Base-by-base conservation (phyloP, 2,329 filamentous ascomycete species). In the Fusarium metavorans region DNA sequence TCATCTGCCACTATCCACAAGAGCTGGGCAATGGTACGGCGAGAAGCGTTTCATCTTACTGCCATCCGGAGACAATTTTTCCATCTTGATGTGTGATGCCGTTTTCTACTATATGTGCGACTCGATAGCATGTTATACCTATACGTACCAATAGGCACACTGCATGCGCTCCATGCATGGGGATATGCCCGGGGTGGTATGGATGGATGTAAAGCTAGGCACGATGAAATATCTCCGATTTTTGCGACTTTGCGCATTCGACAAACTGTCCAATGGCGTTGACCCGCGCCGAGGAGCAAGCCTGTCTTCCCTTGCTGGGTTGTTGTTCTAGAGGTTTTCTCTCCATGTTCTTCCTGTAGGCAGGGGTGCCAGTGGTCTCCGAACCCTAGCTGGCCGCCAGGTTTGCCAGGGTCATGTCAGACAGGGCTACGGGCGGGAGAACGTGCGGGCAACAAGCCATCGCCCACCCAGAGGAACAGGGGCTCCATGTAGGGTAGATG, bases 391-490 rank as follows among this genome's bases (percentile, higher is more conserved):
- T 52, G 62, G 27, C 32, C 43, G 58, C 57, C 48, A 52, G 63
- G 60, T 54, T 59, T 70, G n/a, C 43, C 60, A 67, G 54, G 68
- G 63, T 59, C 23, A 67, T 64, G 71, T 56, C 60, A 66, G 35
- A 67, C 69, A 67, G 66, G 50, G 63, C 64, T 67, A 48, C 37
- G 54, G 48, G 20, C 72, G 72, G 72, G 72, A 74, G 72, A 68
- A 66, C 68, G 72, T 74, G 72, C 72, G 71, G 63, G 59, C 50
- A 68, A 66, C 71, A 74, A 72, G 72, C 71, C 71, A 66, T 64
- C 52, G 35, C 35, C 59, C 56, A 25, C 30, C 34, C 13, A 50
- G 32, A 45, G 54, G 35, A 56, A 67, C 64, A 71, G 61, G 70
- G 67, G 20, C n/a, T 32, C 13, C 54, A 57, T 57, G 34, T 70